phyloP scores from a whole-genome alignment of 306 rosid species.

The Mucuna pruriens region DNA sequence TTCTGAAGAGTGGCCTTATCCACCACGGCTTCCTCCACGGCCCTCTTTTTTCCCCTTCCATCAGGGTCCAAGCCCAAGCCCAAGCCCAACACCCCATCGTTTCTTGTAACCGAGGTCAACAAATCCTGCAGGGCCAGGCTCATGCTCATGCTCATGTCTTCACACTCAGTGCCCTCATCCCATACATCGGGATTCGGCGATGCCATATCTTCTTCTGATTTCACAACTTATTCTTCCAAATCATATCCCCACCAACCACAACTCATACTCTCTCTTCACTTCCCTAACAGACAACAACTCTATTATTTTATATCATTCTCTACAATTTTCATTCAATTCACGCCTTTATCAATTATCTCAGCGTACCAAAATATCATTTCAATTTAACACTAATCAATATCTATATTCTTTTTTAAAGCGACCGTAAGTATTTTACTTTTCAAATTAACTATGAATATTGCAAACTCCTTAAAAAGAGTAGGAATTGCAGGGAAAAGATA shows the following conservation, averaged over 20 bases:
- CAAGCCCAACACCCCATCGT: background rate
- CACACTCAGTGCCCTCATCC: background rate
- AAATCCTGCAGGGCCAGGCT: background rate
- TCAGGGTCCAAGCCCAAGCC: background rate
- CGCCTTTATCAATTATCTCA: no score
- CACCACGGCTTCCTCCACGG: conserved; percentile 46
- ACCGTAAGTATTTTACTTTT: no score
- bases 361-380: no score
- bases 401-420: no score
- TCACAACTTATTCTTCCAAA: no score
- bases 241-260: no score
- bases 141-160: background rate
- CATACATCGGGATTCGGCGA: background rate
- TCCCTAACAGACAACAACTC: background rate
- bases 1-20: conserved; percentile 86
- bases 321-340: no score
- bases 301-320: no score
- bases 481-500: no score
- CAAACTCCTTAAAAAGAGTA: no score
- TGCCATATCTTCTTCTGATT: background rate
- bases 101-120: background rate
- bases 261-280: background rate
- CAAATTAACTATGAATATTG: no score
- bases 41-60: conserved; percentile 62
- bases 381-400: no score